Evolutionary conservation across 179 eudicot genomes (phyloP).

Genomic region (Silene coronaria): DNA sequence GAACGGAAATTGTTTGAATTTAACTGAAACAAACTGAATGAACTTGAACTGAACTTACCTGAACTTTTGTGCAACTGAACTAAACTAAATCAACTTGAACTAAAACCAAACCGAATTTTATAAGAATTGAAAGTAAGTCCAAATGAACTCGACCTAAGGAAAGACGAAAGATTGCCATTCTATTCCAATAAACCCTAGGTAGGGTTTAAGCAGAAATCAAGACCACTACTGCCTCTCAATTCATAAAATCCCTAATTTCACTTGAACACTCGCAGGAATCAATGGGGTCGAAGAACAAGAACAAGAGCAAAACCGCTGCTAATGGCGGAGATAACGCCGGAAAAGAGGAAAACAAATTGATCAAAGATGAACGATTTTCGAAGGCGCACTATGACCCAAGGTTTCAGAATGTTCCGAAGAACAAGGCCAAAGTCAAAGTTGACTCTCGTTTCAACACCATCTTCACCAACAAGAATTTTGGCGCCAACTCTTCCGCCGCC

Average conservation of each 20-base stretch:
- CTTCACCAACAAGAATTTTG: constrained; percentile 60
- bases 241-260: constrained; percentile 3
- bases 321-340: constrained; percentile 14
- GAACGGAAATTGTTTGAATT: no score
- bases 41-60: no score
- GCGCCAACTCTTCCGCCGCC: constrained; percentile 44
- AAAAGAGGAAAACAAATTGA: constrained; percentile 9
- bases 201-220: not conserved
- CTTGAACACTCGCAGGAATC: not conserved
- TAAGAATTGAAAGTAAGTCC: no score
- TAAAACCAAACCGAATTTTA: no score
- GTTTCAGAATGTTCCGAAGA: constrained; percentile 55
- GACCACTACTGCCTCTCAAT: no score
- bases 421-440: constrained; percentile 49
- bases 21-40: no score
- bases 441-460: constrained; percentile 61
- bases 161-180: no score
- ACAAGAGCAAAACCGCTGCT: not conserved
- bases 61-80: no score
- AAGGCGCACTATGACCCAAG: constrained; percentile 67
- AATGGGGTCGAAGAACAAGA: constrained; percentile 26
- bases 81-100: no score
- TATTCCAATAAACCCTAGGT: no score
- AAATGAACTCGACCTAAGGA: no score
- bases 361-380: constrained; percentile 61